Percentiles rank a stretch among this genome's conserved stretches.
Evolutionary conservation across 306 rosid genomes (phyloP).

Genomic region (Citrullus colocynthis): DNA sequence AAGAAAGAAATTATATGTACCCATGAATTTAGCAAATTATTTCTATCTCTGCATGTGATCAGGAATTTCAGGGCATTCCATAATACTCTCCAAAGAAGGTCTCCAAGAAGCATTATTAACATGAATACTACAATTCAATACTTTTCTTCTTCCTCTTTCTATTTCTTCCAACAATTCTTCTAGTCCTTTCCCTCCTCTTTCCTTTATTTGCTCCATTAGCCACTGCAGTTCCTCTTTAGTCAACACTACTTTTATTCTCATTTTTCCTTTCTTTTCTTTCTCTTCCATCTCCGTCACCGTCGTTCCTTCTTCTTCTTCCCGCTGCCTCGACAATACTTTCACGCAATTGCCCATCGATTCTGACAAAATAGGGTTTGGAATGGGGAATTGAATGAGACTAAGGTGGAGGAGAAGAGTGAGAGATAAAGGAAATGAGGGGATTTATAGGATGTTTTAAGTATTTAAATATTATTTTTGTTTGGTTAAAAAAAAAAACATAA

Average conservation of each 20-base stretch:
- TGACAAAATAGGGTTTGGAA: background rate
- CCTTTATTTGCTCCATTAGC: conserved; percentile 44
- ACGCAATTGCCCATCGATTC: background rate
- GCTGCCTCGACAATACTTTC: background rate
- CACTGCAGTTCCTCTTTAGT: conserved; percentile 32
- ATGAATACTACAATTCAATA: background rate
- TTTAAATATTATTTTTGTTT: background rate
- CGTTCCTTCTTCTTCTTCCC: background rate
- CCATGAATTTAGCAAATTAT: no score
- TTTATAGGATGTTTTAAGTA: background rate
- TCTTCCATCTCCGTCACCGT: background rate
- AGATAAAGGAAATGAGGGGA: background rate
- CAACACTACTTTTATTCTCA: conserved; percentile 56
- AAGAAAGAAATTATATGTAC: background rate
- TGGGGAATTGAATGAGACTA: background rate
- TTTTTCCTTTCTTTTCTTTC: conserved; percentile 9
- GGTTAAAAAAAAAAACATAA: no score
- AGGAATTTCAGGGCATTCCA: conserved; percentile 55
- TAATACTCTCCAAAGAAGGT: conserved; percentile 70
- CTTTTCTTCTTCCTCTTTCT: background rate
- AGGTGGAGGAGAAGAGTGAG: background rate
- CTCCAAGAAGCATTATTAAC: conserved; percentile 38
- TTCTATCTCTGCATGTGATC: conserved; percentile 25
- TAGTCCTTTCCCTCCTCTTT: conserved; percentile 31
- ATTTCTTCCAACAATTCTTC: conserved; percentile 47